These are phyloP conservation scores for Bertia moriformis DNA, from an alignment of 2,329 filamentous ascomycete genomes.

Conservation along the genomic window DNA sequence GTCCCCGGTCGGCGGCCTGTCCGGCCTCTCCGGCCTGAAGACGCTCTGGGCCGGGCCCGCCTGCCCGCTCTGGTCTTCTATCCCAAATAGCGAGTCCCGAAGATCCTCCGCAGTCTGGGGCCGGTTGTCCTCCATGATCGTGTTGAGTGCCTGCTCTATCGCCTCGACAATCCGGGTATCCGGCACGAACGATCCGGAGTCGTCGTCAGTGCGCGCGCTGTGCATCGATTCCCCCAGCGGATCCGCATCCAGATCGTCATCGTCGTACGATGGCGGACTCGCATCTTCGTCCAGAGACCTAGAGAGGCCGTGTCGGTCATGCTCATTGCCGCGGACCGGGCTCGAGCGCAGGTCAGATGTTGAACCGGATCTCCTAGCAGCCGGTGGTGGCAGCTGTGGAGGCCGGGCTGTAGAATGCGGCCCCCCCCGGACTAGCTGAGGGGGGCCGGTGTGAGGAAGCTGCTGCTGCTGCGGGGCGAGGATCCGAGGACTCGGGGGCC, in stretches of 20 bases:
- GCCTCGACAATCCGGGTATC: slow-evolving; percentile 76
- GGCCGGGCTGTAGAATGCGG: neutral
- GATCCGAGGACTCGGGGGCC: neutral
- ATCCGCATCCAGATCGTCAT: slow-evolving; percentile 20
- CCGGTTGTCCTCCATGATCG: slow-evolving; percentile 73
- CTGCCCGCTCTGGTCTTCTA: slow-evolving; percentile 42
- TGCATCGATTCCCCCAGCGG: slow-evolving; percentile 47
- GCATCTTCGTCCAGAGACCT: slow-evolving; percentile 24
- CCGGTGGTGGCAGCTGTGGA: too few relatives aligned
- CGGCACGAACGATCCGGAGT: slow-evolving; percentile 43
- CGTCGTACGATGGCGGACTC: slow-evolving; percentile 57
- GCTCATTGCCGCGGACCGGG: neutral
- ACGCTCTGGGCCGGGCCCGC: slow-evolving; percentile 46
- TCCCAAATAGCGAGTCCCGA: slow-evolving; percentile 44
- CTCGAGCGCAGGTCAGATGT: neutral
- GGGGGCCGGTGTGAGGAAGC: neutral
- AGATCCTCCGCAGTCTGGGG: slow-evolving; percentile 49
- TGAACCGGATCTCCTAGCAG: too few relatives aligned
- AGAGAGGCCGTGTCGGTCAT: neutral
- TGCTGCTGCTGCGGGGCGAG: neutral
- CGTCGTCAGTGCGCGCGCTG: slow-evolving; percentile 65
- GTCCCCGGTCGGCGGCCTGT: slow-evolving; percentile 19
- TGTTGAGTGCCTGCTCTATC: slow-evolving; percentile 80
- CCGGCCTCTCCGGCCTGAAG: slow-evolving; percentile 13
- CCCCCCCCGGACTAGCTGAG: neutral